Percentiles rank a stretch among this genome's conserved stretches.
Conservation (phyloP, 345 rosid genomes). For the Acer saccharum region DNA sequence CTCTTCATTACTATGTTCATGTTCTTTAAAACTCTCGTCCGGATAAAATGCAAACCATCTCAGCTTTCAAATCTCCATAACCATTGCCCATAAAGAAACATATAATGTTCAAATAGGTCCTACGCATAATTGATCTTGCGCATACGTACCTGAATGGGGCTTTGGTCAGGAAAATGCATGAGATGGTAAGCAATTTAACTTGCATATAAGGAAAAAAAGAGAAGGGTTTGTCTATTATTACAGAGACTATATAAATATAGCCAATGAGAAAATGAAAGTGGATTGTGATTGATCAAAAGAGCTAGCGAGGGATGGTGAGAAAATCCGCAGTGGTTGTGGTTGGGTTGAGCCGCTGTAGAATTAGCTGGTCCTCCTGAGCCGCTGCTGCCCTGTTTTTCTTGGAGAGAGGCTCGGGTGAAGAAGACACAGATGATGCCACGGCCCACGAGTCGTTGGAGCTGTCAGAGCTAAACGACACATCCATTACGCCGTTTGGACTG, state of each 20-base stretch:
- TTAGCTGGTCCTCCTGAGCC: conserved; percentile 30
- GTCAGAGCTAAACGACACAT: conserved; percentile 63
- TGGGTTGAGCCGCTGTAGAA: conserved; percentile 23
- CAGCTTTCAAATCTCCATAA: conserved; percentile 33
- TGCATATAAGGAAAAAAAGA: conserved; percentile 16
- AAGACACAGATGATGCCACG: conserved; percentile 46
- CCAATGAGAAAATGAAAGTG: neutral
- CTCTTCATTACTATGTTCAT: conserved; percentile 32
- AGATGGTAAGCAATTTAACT: conserved; percentile 67
- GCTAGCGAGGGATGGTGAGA: conserved; percentile 39
- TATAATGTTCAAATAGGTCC: neutral
- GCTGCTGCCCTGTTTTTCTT: conserved; percentile 47
- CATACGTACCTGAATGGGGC: neutral
- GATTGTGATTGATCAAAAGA: neutral
- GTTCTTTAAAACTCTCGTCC: conserved; percentile 12
- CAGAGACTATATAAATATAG: conserved; percentile 17
- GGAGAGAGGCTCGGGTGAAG: conserved; percentile 56
- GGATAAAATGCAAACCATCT: conserved; percentile 70
- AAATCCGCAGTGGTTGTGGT: conserved; percentile 26
- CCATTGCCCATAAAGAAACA: neutral
- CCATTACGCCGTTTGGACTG: conserved; percentile 75
- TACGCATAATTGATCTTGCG: neutral
- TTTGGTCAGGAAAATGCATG: conserved; percentile 34
- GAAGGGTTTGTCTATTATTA: conserved; percentile 15
- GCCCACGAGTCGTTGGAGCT: conserved; percentile 59